Percentiles rank a stretch among this genome's conserved stretches.
Evolutionary conservation across 163 green algal species (phyloP).

Genomic region (Prototheca stagnorum): DNA sequence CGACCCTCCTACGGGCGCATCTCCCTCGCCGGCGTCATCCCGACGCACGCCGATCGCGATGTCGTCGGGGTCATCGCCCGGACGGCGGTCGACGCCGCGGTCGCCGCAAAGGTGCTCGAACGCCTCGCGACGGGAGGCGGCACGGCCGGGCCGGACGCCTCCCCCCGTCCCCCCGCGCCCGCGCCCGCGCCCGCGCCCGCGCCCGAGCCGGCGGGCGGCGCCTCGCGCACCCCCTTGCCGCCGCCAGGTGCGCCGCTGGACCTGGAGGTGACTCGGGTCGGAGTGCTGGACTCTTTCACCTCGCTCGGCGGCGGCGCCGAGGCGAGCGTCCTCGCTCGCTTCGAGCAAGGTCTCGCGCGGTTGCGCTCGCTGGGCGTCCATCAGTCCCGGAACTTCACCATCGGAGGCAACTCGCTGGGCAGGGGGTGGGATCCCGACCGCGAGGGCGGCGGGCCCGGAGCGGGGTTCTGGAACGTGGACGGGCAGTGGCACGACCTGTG

Average conservation of each 20-base stretch:
- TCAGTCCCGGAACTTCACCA: slow-evolving; percentile 19
- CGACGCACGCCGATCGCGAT: slow-evolving; percentile 3
- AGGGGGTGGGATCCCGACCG: slow-evolving; percentile 14
- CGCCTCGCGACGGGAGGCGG: too few relatives aligned
- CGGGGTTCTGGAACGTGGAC: slow-evolving; percentile 15
- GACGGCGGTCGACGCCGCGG: slow-evolving; percentile 20
- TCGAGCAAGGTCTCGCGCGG: slow-evolving; percentile 9
- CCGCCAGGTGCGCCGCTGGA: too few relatives aligned
- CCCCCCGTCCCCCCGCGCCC: too few relatives aligned
- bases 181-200: background rate
- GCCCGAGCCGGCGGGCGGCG: background rate
- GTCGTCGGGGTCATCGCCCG: slow-evolving; percentile 15
- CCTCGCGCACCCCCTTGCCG: background rate
- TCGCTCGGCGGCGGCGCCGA: slow-evolving; percentile 6
- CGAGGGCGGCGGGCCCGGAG: slow-evolving; percentile 1
- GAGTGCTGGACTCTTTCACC: slow-evolving; percentile 15
- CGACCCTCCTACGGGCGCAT: slow-evolving; percentile 56
- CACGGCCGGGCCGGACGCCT: slow-evolving; percentile 9
- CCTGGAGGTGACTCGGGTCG: slow-evolving; percentile 14
- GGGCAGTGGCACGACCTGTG: slow-evolving; percentile 15
- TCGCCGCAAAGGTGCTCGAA: too few relatives aligned
- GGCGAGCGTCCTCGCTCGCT: slow-evolving; percentile 8
- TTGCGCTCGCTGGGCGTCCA: slow-evolving; percentile 12
- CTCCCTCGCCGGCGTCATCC: background rate
- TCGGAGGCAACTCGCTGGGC: slow-evolving; percentile 21